Evolutionary conservation across 805 yeast species (phyloP).

Genomic region (Teunomyces cretensis): DNA sequence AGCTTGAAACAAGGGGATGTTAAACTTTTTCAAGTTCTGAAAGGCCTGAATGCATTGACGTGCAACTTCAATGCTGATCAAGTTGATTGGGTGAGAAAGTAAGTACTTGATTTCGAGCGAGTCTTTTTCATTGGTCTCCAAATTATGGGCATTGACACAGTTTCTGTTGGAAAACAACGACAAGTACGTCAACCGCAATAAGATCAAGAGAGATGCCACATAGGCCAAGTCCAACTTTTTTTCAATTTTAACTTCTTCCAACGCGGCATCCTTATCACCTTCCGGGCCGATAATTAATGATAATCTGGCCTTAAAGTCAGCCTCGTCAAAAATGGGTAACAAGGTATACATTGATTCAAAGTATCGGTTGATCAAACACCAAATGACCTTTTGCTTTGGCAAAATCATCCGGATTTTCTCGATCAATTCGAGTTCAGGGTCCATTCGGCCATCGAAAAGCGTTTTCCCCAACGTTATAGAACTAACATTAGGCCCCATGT

Average conservation of each 20-base stretch:
- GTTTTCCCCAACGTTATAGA: constrained; percentile 32
- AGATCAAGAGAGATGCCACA: constrained; percentile 31
- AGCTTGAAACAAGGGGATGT: constrained; percentile 12
- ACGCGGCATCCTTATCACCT: constrained; percentile 17
- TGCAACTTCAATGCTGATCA: constrained; percentile 19
- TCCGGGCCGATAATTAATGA: constrained; percentile 44
- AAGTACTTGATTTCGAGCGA: constrained; percentile 14
- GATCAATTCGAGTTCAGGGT: constrained; percentile 34
- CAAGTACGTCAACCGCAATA: constrained; percentile 34
- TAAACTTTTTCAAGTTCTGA: constrained; percentile 11
- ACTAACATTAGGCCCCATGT: constrained; percentile 3
- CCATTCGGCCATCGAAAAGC: constrained; percentile 30
- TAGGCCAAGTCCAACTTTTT: constrained; percentile 32
- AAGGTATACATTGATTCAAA: constrained; percentile 61
- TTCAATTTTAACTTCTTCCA: constrained; percentile 25
- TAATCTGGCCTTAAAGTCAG: constrained; percentile 43
- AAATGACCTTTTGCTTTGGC: constrained; percentile 55
- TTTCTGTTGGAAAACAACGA: constrained; percentile 34
- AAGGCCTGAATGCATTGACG: constrained; percentile 21
- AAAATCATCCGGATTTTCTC: constrained; percentile 43
- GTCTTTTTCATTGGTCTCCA: constrained; percentile 18
- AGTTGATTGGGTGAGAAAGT: constrained; percentile 20
- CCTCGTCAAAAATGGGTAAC: constrained; percentile 67
- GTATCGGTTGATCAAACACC: constrained; percentile 57
- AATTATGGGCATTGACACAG: constrained; percentile 23